These are phyloP conservation scores for Tylopilus intermedius DNA, from an alignment of 768 basidiomycete genomes.

Conservation along the genomic window DNA sequence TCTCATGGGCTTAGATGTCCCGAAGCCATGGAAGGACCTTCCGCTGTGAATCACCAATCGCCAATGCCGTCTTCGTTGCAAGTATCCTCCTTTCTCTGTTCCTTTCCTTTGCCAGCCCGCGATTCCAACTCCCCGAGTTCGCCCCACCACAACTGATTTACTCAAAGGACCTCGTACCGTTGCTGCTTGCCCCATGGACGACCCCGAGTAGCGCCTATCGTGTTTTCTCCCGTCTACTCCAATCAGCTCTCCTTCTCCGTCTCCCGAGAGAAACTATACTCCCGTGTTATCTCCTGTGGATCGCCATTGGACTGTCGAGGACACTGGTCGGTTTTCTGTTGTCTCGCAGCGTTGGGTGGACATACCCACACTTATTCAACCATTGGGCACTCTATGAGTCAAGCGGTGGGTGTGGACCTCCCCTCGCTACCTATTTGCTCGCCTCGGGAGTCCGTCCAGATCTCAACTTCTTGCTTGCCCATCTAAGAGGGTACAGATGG, in stretches of 20 bases:
- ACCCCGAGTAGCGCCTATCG: constrained; percentile 21
- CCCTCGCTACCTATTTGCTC: constrained; percentile 24
- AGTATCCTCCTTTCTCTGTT: constrained; percentile 13
- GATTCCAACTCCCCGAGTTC: constrained; percentile 26
- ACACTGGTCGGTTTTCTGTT: constrained; percentile 21
- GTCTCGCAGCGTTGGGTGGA: constrained; percentile 33
- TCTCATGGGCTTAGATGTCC: constrained; percentile 2
- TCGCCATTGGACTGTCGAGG: constrained; percentile 17
- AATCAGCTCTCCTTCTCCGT: constrained; percentile 13
- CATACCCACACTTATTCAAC: constrained; percentile 34
- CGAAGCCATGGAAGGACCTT: not conserved
- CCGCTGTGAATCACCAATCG: not conserved
- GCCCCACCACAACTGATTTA: constrained; percentile 37
- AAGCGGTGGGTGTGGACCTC: constrained; percentile 35
- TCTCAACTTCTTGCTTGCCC: not conserved
- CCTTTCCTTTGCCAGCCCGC: constrained; percentile 3
- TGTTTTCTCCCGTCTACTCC: constrained; percentile 20
- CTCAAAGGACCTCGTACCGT: constrained; percentile 28
- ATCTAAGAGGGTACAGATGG: constrained; percentile 11
- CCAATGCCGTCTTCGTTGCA: constrained; percentile 9
- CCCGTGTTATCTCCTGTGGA: constrained; percentile 21
- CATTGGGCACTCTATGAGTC: constrained; percentile 39
- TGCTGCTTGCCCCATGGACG: constrained; percentile 37
- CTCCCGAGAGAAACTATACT: constrained; percentile 6
- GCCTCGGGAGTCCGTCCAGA: constrained; percentile 14